phyloP scores from a whole-genome alignment of 768 basidiomycete species.

The Dendrothele bispora region DNA sequence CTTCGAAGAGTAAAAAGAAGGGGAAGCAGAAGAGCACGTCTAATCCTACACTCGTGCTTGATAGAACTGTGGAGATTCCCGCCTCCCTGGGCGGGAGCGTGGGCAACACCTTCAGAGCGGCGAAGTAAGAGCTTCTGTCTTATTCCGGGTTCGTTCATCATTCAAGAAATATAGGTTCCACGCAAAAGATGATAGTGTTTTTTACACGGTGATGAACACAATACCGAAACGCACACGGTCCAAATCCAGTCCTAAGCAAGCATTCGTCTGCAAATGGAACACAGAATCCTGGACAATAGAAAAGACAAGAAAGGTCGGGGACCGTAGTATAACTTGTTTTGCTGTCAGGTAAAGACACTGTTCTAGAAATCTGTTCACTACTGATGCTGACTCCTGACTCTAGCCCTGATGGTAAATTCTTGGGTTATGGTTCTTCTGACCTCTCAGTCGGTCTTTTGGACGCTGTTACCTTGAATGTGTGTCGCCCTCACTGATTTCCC shows the following conservation, averaged over 20 bases:
- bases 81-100: constrained; percentile 41
- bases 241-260: constrained; percentile 56
- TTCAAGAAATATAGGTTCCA: constrained; percentile 47
- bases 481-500: constrained; percentile 18
- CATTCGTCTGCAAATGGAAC: constrained; percentile 75
- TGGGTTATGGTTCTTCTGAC: constrained; percentile 89
- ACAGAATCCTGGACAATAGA: constrained; percentile 65
- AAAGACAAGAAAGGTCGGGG: constrained; percentile 70
- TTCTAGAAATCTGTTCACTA: constrained; percentile 1
- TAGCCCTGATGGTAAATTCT: constrained; percentile 77
- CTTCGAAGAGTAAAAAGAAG: constrained; percentile 27
- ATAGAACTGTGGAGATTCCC: constrained; percentile 58
- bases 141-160: not conserved
- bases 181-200: constrained; percentile 44
- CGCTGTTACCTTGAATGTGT: constrained; percentile 71
- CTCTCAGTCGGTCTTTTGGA: constrained; percentile 84
- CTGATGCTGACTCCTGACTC: constrained; percentile 7
- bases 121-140: constrained; percentile 37
- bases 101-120: constrained; percentile 65
- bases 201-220: constrained; percentile 77
- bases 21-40: constrained; percentile 40
- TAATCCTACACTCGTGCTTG: constrained; percentile 35
- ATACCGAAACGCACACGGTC: constrained; percentile 55
- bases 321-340: constrained; percentile 83
- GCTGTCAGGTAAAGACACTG: constrained; percentile 68